Conservation (phyloP, 1,284 basidiomycete genomes). For the Leccinum pachyderme region DNA sequence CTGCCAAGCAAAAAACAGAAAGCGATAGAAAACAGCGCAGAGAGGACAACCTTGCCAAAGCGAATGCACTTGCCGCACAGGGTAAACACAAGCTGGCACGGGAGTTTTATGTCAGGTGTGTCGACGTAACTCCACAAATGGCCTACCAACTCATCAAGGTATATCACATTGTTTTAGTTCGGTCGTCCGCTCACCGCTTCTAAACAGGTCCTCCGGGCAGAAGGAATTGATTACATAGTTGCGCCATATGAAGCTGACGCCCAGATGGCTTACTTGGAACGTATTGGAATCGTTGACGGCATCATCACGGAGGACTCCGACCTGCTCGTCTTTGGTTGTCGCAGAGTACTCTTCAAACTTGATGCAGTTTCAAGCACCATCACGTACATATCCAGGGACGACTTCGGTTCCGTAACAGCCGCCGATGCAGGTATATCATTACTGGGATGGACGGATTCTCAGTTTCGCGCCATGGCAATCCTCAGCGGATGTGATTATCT, state of each 20-base stretch:
- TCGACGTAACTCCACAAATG: conserved; percentile 97
- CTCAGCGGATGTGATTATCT: conserved; percentile 98
- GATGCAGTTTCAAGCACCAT: conserved; percentile 75
- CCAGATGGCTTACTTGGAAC: conserved; percentile 92
- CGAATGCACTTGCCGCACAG: conserved; percentile 71
- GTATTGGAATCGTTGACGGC: conserved; percentile 79
- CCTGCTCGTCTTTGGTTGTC: conserved; percentile 94
- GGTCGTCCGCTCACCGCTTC: conserved; percentile 9
- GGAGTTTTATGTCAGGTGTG: conserved; percentile 86
- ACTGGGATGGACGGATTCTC: conserved; percentile 82
- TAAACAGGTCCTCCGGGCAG: conserved; percentile 75
- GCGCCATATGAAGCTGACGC: conserved; percentile 99
- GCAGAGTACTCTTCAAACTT: conserved; percentile 84
- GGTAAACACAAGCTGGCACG: conserved; percentile 81
- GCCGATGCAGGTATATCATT: conserved; percentile 69
- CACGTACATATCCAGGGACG: conserved; percentile 73
- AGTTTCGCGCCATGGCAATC: conserved; percentile 96
- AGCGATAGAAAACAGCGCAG: conserved; percentile 72
- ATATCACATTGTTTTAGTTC: conserved; percentile 29
- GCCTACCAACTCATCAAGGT: conserved; percentile 97
- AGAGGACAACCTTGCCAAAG: conserved; percentile 66
- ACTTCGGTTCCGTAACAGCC: conserved; percentile 70
- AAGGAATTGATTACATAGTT: conserved; percentile 83
- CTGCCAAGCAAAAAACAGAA: conserved; percentile 92
- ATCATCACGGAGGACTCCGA: conserved; percentile 99